Evolutionary conservation across 2,329 filamentous ascomycete species (phyloP).

Genomic region (Helminthosporium solani): DNA sequence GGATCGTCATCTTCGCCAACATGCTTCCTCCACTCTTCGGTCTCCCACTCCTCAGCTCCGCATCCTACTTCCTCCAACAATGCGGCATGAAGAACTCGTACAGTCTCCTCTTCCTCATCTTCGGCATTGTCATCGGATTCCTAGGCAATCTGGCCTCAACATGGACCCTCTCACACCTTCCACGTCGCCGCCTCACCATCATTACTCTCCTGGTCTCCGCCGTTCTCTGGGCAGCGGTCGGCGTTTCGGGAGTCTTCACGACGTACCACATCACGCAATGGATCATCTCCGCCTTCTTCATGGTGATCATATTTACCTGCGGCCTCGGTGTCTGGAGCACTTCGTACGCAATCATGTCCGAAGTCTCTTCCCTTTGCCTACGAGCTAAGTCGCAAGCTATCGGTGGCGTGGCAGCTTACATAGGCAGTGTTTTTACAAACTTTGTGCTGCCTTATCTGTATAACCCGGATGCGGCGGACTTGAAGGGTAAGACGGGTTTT

Average conservation of each 20-base stretch:
- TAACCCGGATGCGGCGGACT: slow-evolving; percentile 41
- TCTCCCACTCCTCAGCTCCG: slow-evolving; percentile 46
- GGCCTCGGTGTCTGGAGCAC: slow-evolving; percentile 41
- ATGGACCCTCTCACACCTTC: slow-evolving; percentile 10
- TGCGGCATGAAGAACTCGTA: slow-evolving; percentile 10
- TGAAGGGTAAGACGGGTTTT: slow-evolving; percentile 43
- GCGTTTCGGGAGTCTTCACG: slow-evolving; percentile 5
- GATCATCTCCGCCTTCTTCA: slow-evolving; percentile 8
- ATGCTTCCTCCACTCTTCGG: slow-evolving; percentile 50
- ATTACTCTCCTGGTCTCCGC: slow-evolving; percentile 4
- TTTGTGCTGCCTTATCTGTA: slow-evolving; percentile 38
- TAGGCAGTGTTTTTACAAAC: slow-evolving; percentile 13
- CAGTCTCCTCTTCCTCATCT: slow-evolving; percentile 11
- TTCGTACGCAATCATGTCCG: slow-evolving; percentile 39
- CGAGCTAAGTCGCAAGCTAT: slow-evolving; percentile 43
- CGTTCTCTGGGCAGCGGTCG: slow-evolving; percentile 11
- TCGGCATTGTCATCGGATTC: slow-evolving; percentile 11
- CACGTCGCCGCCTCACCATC: slow-evolving; percentile 11
- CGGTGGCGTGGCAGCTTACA: slow-evolving; percentile 23
- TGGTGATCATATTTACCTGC: slow-evolving; percentile 28
- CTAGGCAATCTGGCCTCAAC: slow-evolving; percentile 9
- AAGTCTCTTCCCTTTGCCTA: slow-evolving; percentile 35
- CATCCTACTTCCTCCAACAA: slow-evolving; percentile 39
- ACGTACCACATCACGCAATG: slow-evolving; percentile 1
- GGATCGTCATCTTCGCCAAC: slow-evolving; percentile 42